Evolutionary conservation across 495 filamentous ascomycete species (phyloP), one percentile per base, ranked within the genome.

Genomic region (Xanthoparmelia taractica): DNA sequence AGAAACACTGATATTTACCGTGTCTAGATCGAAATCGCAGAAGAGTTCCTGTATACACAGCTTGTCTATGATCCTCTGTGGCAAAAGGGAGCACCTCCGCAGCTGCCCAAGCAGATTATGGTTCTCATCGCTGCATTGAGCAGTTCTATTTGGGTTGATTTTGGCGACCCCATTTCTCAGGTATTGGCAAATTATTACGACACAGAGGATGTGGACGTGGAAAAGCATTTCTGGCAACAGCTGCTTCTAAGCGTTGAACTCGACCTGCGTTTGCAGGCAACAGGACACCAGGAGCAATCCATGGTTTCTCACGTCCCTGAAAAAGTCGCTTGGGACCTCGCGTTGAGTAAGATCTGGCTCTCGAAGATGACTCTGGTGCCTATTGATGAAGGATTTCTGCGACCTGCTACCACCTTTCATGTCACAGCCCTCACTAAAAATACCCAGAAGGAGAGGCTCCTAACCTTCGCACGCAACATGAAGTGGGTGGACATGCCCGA

Each of bases 401-500:
- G 75, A 33, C 78, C 47, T 41, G 23, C 60, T 20, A 61, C 48
- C 34, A 31, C n/a, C 37, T 61, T 61, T n/a, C 48, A 55, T n/a
- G 41, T 23, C 25, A 55, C 36, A 29, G 60, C 87, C 41, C 78
- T 77, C 31, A 82, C 77, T 70, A 89, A 87, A 73, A 77, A 83
- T 62, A 75, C 77, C 34, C 87, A 90, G 68, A 79, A 86, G 43
- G 81, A 82, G 63, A 82, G 84, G 65, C 76, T 90, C 45, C 80
- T 81, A 63, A 78, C 80, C 23, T 88, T 90, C 65, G 84, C 85
- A 17, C 79, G 82, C 67, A 84, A 80, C 58, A 81, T 90, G 77
- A 88, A 87, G 68, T 90, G 87, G 87, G 85, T 86, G 12, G 87
- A 88, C 68, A 82, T 88, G 64, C 73, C 73, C 59, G 81, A 85